These are phyloP conservation scores for Rubus idaeus DNA, from an alignment of 306 rosid species.

Conservation along the genomic window DNA sequence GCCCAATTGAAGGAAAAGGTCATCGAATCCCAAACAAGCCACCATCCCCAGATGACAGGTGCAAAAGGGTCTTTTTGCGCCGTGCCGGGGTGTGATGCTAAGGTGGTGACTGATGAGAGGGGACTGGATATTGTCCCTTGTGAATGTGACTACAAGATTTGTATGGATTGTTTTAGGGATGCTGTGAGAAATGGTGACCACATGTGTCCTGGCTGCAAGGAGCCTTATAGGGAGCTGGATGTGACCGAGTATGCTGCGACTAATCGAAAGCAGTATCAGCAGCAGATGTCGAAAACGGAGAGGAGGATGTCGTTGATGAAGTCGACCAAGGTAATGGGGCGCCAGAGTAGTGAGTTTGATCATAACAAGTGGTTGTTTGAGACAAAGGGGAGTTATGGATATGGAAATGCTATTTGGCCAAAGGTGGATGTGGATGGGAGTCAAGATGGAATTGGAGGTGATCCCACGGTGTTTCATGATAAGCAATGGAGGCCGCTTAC, in stretches of 20 bases:
- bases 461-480: slow-evolving; percentile 46
- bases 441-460: slow-evolving; percentile 56
- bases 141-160: slow-evolving; percentile 61
- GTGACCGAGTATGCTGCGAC: slow-evolving; percentile 14
- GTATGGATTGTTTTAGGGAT: slow-evolving; percentile 65
- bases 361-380: slow-evolving; percentile 58
- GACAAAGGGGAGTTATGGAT: slow-evolving; percentile 69
- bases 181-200: slow-evolving; percentile 45
- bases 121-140: slow-evolving; percentile 67
- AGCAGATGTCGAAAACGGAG: slow-evolving; percentile 47
- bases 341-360: slow-evolving; percentile 52
- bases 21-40: slow-evolving; percentile 55
- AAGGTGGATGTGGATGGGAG: slow-evolving; percentile 40
- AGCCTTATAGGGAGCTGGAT: slow-evolving; percentile 41
- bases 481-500: slow-evolving; percentile 71
- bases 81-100: slow-evolving; percentile 56
- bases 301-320: slow-evolving; percentile 53
- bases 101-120: slow-evolving; percentile 56
- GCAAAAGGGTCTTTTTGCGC: slow-evolving; percentile 58
- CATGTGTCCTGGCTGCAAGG: slow-evolving; percentile 64
- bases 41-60: slow-evolving; percentile 67
- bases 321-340: slow-evolving; percentile 41
- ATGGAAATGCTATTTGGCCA: slow-evolving; percentile 81
- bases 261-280: slow-evolving; percentile 8
- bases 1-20: slow-evolving; percentile 64